Percentiles rank a stretch among this genome's conserved stretches.
These are phyloP conservation scores for Astrothelium subdiscretum DNA, from an alignment of 495 filamentous ascomycete species.

Conservation along the genomic window DNA sequence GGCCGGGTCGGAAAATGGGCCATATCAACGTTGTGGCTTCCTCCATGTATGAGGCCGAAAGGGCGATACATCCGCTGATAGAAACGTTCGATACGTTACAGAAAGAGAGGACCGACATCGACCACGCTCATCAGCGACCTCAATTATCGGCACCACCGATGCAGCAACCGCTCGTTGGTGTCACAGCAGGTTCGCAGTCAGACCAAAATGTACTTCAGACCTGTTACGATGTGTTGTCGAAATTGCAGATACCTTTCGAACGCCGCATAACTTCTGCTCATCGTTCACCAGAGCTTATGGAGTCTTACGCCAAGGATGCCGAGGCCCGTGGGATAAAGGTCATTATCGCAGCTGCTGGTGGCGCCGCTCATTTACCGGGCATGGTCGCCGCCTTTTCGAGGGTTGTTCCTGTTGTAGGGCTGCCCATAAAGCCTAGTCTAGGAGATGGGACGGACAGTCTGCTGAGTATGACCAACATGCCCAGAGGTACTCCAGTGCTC, in stretches of 20 bases:
- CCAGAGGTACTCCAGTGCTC: constrained; percentile 61
- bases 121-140: background rate
- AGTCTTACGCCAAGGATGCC: constrained; percentile 57
- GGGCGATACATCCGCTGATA: constrained; percentile 40
- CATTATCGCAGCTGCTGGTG: constrained; percentile 90
- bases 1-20: constrained; percentile 86
- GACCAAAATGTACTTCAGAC: constrained; percentile 71
- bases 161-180: constrained; percentile 53
- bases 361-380: constrained; percentile 83
- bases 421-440: constrained; percentile 77
- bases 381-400: constrained; percentile 75
- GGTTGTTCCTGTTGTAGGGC: constrained; percentile 82
- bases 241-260: constrained; percentile 63
- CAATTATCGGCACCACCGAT: background rate
- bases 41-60: constrained; percentile 61
- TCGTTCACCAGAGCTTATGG: constrained; percentile 78
- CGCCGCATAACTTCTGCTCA: constrained; percentile 89
- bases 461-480: constrained; percentile 90
- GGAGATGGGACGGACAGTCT: constrained; percentile 85
- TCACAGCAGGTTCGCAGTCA: constrained; percentile 94
- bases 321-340: constrained; percentile 63
- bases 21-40: constrained; percentile 70
- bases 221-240: constrained; percentile 62
- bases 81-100: constrained; percentile 19
- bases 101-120: background rate